Conservation (phyloP, 2,329 filamentous ascomycete species). For the Monilinia fructigena region DNA sequence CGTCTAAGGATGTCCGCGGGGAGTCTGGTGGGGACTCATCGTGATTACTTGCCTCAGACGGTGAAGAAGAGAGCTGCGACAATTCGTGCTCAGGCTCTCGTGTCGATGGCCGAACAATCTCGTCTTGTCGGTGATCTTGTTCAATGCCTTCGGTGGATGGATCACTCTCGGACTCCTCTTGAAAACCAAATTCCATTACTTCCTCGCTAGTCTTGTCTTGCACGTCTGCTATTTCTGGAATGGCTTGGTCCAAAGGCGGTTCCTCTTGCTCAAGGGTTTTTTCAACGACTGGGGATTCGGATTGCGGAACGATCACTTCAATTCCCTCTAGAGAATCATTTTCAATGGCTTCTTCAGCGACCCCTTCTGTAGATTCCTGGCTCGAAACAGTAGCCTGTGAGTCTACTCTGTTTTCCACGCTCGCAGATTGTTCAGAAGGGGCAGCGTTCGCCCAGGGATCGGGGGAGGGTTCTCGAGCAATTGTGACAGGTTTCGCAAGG, state of each 20-base stretch:
- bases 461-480: slow-evolving; percentile 33
- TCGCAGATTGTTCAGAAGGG: background rate
- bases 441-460: slow-evolving; percentile 36
- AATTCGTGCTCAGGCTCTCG: slow-evolving; percentile 28
- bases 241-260: background rate
- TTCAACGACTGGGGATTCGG: background rate
- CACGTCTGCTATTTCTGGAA: no score
- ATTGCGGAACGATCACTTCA: background rate
- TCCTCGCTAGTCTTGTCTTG: background rate
- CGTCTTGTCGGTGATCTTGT: slow-evolving; percentile 11
- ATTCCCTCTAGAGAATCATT: background rate
- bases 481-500: slow-evolving; percentile 23
- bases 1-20: slow-evolving; percentile 39
- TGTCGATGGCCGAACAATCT: slow-evolving; percentile 19
- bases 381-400: background rate
- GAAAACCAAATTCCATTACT: background rate
- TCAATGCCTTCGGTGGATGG: background rate
- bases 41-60: slow-evolving; percentile 37
- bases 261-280: background rate
- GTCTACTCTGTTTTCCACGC: background rate
- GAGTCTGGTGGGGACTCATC: slow-evolving; percentile 36
- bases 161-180: background rate
- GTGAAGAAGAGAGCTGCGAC: slow-evolving; percentile 37
- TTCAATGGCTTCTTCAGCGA: background rate
- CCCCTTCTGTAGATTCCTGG: background rate